Base-by-base conservation (phyloP, 2,329 filamentous ascomycete species). In the Colletotrichum chlorophyti region DNA sequence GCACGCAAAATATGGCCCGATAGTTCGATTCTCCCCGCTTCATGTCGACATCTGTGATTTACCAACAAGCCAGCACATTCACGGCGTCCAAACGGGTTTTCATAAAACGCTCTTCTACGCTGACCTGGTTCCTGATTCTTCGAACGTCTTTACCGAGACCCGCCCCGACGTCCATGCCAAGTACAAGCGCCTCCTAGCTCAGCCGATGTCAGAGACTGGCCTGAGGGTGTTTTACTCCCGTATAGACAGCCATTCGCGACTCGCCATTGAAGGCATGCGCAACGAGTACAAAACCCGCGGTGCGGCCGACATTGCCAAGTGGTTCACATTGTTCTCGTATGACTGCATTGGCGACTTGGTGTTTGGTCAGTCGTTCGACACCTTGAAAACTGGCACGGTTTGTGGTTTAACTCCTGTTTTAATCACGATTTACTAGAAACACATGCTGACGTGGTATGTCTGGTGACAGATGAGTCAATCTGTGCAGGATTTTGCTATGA, bases 251-350 rank as follows among this genome's bases (percentile, higher is more conserved):
- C 53, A 71, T 21, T 69, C 84, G 5, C 63, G 72, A 3, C 59
- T 81, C 6, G 68, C 79, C 0, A 71, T 85, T 1, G 29, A 73
- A 4, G 72, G 69, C 37, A 83, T 85, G 19, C 65, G 60, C 0
- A 67, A 76, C 10, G 81, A 85, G 37, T 72, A 76, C 10, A 59
- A 59, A 1, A 67, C 66, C 0, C 68, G 68, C 0, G 73, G 77
- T 0, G 70, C 62, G 0, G 72, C 70, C 0, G 81, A 86, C 55
- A 68, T 85, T 0, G 73, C 76, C 55, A 83, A 83, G 57, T 86
- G 82, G 82, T 81, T 75, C 69, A 68, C 78, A 11, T 84, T 82
- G 50, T 76, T 84, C 72, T 69, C 81, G 0, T 72, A 72, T 38
- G 70, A 72, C 40, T 55, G 71, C 6, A 68, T 72, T 14, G 69